These are phyloP conservation scores for Debaryomyces nepalensis DNA, from an alignment of 1,139 yeast species.

Conservation along the genomic window DNA sequence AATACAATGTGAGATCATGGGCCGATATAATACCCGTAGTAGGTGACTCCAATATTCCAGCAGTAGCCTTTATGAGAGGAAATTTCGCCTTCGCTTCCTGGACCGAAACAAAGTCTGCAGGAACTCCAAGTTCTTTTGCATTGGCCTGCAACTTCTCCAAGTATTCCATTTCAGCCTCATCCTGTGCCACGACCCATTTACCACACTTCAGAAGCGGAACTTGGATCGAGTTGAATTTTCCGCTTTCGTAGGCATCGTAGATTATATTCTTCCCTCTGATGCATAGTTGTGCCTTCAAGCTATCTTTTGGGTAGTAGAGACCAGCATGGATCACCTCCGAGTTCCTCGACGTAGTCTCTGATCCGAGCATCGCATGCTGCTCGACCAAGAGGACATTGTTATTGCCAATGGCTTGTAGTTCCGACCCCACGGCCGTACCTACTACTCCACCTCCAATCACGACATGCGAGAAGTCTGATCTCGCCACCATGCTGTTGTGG, in stretches of 20 bases:
- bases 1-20: constrained; percentile 70
- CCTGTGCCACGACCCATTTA: constrained; percentile 88
- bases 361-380: constrained; percentile 65
- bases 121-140: constrained; percentile 58
- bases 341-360: constrained; percentile 84
- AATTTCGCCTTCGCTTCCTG: constrained; percentile 50
- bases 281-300: constrained; percentile 72
- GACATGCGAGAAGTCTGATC: constrained; percentile 72
- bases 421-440: constrained; percentile 81
- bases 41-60: constrained; percentile 75
- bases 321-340: constrained; percentile 96
- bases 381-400: constrained; percentile 68
- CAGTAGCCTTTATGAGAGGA: constrained; percentile 67
- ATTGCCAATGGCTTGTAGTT: constrained; percentile 50
- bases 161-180: constrained; percentile 62
- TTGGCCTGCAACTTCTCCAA: constrained; percentile 56
- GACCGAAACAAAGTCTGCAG: constrained; percentile 58
- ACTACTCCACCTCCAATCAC: constrained; percentile 89
- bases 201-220: constrained; percentile 72
- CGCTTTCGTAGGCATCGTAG: constrained; percentile 52
- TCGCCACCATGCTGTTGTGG: neutral
- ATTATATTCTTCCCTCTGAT: constrained; percentile 72
- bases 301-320: constrained; percentile 71
- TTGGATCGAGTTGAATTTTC: constrained; percentile 34
- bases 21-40: constrained; percentile 86